Percentiles rank a stretch among this genome's conserved stretches.
Conservation (phyloP, 1,139 yeast species). For the Scheffersomyces titani region DNA sequence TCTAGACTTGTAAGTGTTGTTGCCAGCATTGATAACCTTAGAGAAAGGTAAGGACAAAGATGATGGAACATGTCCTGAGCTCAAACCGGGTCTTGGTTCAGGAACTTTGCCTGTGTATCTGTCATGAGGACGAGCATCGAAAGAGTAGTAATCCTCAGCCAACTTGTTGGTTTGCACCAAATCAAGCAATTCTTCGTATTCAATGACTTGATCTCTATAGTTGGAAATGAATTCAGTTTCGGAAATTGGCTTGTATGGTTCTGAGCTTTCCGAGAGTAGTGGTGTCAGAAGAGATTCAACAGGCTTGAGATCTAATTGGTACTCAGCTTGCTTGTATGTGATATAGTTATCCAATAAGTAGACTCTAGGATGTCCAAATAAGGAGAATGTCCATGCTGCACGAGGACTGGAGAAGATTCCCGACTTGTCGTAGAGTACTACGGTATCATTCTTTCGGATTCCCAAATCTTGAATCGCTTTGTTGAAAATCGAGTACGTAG, state of each 20-base stretch:
- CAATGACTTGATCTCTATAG: slow-evolving; percentile 54
- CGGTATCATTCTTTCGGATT: slow-evolving; percentile 47
- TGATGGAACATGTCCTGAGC: slow-evolving; percentile 89
- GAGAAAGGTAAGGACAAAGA: slow-evolving; percentile 76
- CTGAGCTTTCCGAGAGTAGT: slow-evolving; percentile 8
- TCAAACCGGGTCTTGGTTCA: slow-evolving; percentile 85
- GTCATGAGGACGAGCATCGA: slow-evolving; percentile 80
- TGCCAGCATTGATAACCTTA: slow-evolving; percentile 51
- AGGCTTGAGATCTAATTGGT: slow-evolving; percentile 21
- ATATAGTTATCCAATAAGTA: slow-evolving; percentile 70
- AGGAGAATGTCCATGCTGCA: slow-evolving; percentile 83
- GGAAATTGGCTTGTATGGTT: slow-evolving; percentile 22
- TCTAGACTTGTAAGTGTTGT: slow-evolving; percentile 51
- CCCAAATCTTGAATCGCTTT: slow-evolving; percentile 51
- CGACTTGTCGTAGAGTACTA: slow-evolving; percentile 83
- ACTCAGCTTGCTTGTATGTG: slow-evolving; percentile 38
- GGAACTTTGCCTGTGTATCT: slow-evolving; percentile 78
- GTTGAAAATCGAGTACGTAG: slow-evolving; percentile 57
- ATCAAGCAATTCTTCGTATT: slow-evolving; percentile 61
- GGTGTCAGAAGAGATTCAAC: slow-evolving; percentile 5
- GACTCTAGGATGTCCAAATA: slow-evolving; percentile 73
- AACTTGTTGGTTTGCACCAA: slow-evolving; percentile 54
- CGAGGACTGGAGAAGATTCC: slow-evolving; percentile 90
- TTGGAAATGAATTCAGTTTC: slow-evolving; percentile 23
- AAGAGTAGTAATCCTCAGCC: slow-evolving; percentile 49